Base-by-base conservation (phyloP, 2,329 filamentous ascomycete species). In the Sarocladiaceae sp. region DNA sequence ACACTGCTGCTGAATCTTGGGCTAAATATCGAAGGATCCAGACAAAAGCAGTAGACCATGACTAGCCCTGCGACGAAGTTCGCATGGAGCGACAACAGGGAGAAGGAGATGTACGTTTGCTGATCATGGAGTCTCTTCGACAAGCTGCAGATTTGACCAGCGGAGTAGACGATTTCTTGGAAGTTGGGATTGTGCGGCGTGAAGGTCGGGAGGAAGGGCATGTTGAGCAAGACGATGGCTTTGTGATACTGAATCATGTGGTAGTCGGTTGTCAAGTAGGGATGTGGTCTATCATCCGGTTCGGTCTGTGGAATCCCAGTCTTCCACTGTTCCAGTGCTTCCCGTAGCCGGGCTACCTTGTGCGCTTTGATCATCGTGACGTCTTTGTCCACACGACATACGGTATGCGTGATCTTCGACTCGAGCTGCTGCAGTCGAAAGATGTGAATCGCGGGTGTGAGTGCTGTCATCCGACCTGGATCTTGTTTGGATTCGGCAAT, bases 211-310 rank as follows among this genome's bases (percentile, higher is more conserved):
- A 35, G 18, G 18, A 35, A 35, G 6, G 33, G 33, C 16, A 35
- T 15, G n/a, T 35, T 35, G 6, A 35, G 18, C 7, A 35, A 19
- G 18, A 35, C 15, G n/a, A 35, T 35, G 10, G 33, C 6, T 35
- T 35, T 35, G n/a, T 35, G 15, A 19, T 35, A 35, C n/a, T 35
- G 33, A 6, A 35, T 35, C 33, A 35, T 35, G 33, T 35, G 33
- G 16, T 35, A 35, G 15, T 35, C 33, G 16, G 33, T n/a, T n/a
- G 33, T 19, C 4, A 35, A n/a, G 16, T 35, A 35, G 4, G 33
- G 33, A 20, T 35, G n/a, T 7, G 33, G 33, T 9, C 18, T 35
- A 19, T 7, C 16, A 5, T 9, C 18, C 6, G 15, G 7, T 9
- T 18, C 7, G 19, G 33, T 35, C 6, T 20, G 19, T 6, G 33